phyloP scores from a whole-genome alignment of 208 protist genomes.

The Acanthamoeba castellanii region DNA sequence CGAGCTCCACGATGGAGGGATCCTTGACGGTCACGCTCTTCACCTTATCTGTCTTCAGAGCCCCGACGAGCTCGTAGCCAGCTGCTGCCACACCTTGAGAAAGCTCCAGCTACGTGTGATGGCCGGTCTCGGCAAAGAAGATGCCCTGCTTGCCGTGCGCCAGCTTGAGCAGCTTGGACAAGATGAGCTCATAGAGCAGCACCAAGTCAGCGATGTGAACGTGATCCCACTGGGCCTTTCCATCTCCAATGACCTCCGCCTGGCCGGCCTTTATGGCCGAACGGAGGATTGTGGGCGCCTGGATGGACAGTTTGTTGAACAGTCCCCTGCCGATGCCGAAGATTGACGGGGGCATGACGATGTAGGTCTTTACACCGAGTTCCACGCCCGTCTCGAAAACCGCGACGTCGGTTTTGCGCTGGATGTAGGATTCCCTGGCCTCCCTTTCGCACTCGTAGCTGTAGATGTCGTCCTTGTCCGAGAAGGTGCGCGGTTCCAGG shows the following conservation, averaged over 20 bases:
- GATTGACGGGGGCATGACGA: neutral
- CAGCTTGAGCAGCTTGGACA: neutral
- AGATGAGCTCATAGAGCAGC: slow-evolving; percentile 17
- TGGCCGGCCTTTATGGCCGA: slow-evolving; percentile 5
- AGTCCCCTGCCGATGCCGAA: neutral
- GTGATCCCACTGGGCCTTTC: neutral
- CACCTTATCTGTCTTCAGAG: neutral
- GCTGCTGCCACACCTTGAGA: neutral
- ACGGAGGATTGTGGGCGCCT: neutral
- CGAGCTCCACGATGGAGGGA: neutral
- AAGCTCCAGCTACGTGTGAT: neutral
- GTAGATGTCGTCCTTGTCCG: neutral
- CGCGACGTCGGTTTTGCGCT: neutral
- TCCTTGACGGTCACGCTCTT: neutral
- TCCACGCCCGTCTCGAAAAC: neutral
- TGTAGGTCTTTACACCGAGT: slow-evolving; percentile 8
- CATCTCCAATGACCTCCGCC: neutral
- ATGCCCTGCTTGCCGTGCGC: neutral
- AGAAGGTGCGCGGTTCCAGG: no score
- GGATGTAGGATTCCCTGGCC: neutral
- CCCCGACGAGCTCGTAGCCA: neutral
- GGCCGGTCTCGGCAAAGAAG: neutral
- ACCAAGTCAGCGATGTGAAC: slow-evolving; percentile 15
- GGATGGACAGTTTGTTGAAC: slow-evolving; percentile 14
- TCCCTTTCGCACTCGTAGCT: neutral